Percentiles rank a stretch among this genome's conserved stretches.
phyloP scores from a whole-genome alignment of 495 filamentous ascomycete genomes.

The Letharia lupina region DNA sequence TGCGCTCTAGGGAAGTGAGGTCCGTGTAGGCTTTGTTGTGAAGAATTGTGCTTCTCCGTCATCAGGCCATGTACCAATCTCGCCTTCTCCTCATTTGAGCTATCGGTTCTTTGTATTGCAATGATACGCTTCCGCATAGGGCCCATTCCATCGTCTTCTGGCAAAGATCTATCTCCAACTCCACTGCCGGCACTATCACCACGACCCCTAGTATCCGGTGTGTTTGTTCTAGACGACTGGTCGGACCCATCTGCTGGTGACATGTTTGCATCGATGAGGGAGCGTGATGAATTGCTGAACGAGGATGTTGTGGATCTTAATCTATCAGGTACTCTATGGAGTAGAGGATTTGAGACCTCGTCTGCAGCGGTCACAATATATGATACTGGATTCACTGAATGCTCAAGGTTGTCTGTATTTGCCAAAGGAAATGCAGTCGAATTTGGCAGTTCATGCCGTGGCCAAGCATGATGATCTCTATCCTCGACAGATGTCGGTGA shows the following conservation, averaged over 20 bases:
- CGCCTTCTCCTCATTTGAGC: slow-evolving; percentile 69
- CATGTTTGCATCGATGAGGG: slow-evolving; percentile 24
- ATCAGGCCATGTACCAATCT: slow-evolving; percentile 74
- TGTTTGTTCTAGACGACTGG: slow-evolving; percentile 18
- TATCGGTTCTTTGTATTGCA: slow-evolving; percentile 57
- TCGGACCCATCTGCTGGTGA: slow-evolving; percentile 20
- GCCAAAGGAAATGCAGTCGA: slow-evolving; percentile 1
- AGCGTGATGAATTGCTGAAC: slow-evolving; percentile 15
- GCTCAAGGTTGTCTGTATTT: slow-evolving; percentile 15
- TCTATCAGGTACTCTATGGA: slow-evolving; percentile 28
- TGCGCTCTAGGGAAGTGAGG: slow-evolving; percentile 26
- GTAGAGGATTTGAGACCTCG: slow-evolving; percentile 27
- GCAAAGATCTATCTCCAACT: slow-evolving; percentile 41
- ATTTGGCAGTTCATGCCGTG: not conserved
- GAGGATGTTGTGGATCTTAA: slow-evolving; percentile 29
- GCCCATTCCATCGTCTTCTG: slow-evolving; percentile 90
- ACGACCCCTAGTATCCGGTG: slow-evolving; percentile 5
- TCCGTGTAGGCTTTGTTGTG: slow-evolving; percentile 31
- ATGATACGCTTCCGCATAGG: slow-evolving; percentile 66
- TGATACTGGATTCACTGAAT: slow-evolving; percentile 4
- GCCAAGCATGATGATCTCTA: slow-evolving; percentile 8
- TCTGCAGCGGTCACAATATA: slow-evolving; percentile 14
- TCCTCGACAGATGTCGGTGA: slow-evolving; percentile 24
- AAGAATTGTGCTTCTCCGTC: slow-evolving; percentile 64
- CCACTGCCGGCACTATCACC: slow-evolving; percentile 15